Evolutionary conservation across 2,329 filamentous ascomycete species (phyloP).

Genomic region (Alternaria gansuensis): DNA sequence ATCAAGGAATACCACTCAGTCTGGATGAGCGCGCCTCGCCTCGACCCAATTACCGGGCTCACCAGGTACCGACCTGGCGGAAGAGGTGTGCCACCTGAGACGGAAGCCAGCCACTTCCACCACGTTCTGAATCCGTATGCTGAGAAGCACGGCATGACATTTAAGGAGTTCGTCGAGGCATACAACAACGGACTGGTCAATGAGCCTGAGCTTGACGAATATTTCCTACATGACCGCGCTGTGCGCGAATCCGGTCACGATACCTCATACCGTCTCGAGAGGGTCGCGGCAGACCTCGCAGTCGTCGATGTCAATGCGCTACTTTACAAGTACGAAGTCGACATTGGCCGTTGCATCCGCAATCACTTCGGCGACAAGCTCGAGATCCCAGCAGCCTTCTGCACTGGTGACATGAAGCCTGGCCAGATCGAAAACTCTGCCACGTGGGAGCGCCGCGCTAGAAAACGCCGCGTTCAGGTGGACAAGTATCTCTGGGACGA

Average conservation of each 20-base stretch:
- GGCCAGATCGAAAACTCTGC: constrained; percentile 82
- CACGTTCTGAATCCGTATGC: constrained; percentile 84
- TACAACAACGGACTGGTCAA: constrained; percentile 79
- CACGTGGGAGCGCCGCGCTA: constrained; percentile 88
- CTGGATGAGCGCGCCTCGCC: constrained; percentile 77
- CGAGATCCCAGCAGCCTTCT: constrained; percentile 83
- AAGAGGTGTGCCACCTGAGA: constrained; percentile 87
- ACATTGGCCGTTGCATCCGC: constrained; percentile 88
- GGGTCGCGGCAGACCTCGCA: constrained; percentile 79
- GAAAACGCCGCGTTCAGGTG: constrained; percentile 82
- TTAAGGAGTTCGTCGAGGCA: constrained; percentile 83
- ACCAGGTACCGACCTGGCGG: constrained; percentile 87
- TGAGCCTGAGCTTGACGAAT: constrained; percentile 91
- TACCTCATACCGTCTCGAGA: constrained; percentile 92
- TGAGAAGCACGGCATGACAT: constrained; percentile 81
- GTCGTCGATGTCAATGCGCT: constrained; percentile 95
- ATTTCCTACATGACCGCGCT: constrained; percentile 94
- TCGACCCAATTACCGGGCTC: constrained; percentile 79
- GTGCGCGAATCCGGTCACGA: constrained; percentile 97
- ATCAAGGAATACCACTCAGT: constrained; percentile 97
- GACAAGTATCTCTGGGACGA: constrained; percentile 96
- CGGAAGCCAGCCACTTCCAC: constrained; percentile 84
- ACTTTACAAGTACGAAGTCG: constrained; percentile 95
- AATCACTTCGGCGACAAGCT: constrained; percentile 84
- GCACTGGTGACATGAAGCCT: constrained; percentile 68